These are phyloP conservation scores for Dactylellina parvicollis DNA, from an alignment of 2,329 filamentous ascomycete genomes.

Conservation along the genomic window DNA sequence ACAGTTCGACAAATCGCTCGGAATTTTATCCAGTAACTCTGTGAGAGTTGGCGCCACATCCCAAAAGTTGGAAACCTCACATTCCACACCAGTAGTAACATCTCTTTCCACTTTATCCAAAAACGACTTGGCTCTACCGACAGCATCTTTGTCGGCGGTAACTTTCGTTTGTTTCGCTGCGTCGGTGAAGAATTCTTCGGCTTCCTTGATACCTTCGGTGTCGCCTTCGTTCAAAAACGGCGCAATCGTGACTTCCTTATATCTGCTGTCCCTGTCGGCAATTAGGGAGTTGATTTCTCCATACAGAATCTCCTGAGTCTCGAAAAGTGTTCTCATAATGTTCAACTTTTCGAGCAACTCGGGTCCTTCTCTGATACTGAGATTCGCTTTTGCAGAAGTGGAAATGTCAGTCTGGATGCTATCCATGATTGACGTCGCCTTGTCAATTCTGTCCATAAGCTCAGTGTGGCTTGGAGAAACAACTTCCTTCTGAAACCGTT, in stretches of 20 bases:
- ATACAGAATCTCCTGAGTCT: conserved; percentile 87
- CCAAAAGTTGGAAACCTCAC: conserved; percentile 95
- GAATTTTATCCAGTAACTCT: conserved; percentile 81
- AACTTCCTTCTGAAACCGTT: conserved; percentile 82
- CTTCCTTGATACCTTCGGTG: conserved; percentile 79
- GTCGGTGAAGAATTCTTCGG: conserved; percentile 81
- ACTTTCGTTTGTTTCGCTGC: conserved; percentile 78
- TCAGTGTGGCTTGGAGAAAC: conserved; percentile 85
- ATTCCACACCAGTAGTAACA: conserved; percentile 85
- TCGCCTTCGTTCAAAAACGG: conserved; percentile 81
- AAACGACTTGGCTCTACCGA: conserved; percentile 79
- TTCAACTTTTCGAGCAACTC: conserved; percentile 95
- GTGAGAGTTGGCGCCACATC: conserved; percentile 89
- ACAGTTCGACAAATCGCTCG: conserved; percentile 64
- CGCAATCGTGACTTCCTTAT: conserved; percentile 81
- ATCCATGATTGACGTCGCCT: conserved; percentile 80
- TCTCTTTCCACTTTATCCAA: conserved; percentile 82
- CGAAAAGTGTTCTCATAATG: conserved; percentile 95
- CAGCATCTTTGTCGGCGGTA: conserved; percentile 75
- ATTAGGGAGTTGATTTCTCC: conserved; percentile 85
- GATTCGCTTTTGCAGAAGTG: conserved; percentile 78
- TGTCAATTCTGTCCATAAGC: conserved; percentile 77
- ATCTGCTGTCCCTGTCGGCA: conserved; percentile 84
- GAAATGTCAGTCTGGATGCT: conserved; percentile 77
- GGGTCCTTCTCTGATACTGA: conserved; percentile 79